These are phyloP conservation scores for Echeveria elegans DNA, from an alignment of 164 flowering plant species.

Conservation along the genomic window DNA sequence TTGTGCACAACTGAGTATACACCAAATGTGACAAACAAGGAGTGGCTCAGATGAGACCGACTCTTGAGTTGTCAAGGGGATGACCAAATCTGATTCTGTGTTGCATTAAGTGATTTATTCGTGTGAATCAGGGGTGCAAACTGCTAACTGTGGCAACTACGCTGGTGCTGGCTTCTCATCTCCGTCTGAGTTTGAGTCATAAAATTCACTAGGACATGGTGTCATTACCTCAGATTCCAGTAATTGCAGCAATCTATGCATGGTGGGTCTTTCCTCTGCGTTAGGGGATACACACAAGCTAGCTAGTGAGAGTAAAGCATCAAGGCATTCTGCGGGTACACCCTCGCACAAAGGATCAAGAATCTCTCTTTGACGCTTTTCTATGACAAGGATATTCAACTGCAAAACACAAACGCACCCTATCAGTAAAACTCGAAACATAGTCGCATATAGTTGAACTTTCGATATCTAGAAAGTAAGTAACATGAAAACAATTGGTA, in stretches of 20 bases:
- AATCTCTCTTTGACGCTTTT: conserved; percentile 69
- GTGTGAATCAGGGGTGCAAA: not conserved
- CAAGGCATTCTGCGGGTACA: conserved; percentile 67
- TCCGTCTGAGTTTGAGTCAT: conserved; percentile 72
- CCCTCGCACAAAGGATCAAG: conserved; percentile 72
- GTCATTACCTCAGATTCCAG: conserved; percentile 93
- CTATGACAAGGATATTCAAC: conserved; percentile 73
- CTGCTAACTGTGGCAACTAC: not conserved
- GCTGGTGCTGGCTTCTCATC: not conserved
- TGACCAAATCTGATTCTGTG: not conserved
- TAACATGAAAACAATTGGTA: not conserved
- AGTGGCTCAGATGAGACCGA: not conserved
- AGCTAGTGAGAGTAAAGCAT: conserved; percentile 69
- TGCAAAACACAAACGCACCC: conserved; percentile 27
- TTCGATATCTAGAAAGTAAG: too few relatives aligned
- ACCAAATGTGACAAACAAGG: not conserved
- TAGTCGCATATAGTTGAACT: not conserved
- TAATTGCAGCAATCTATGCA: conserved; percentile 83
- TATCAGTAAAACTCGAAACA: not conserved
- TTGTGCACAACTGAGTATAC: not conserved
- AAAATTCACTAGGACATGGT: conserved; percentile 93
- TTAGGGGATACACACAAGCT: conserved; percentile 75
- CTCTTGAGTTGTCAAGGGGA: not conserved
- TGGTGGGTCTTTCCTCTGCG: conserved; percentile 89
- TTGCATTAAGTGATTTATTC: not conserved